Conservation (phyloP, 345 rosid species). For the Nasturtium officinale region DNA sequence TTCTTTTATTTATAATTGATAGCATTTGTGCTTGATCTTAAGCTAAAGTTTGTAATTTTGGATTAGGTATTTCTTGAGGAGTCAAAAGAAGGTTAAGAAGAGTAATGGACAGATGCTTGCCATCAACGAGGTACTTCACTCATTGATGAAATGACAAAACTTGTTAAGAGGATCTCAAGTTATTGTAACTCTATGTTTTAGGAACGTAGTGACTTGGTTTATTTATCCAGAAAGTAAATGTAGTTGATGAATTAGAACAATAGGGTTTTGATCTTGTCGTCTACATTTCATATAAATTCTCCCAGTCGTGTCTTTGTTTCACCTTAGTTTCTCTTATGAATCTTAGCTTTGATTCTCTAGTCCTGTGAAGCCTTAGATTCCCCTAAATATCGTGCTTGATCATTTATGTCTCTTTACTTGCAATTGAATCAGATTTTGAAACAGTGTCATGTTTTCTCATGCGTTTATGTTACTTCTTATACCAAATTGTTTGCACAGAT, state of each 20-base stretch:
- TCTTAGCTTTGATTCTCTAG: neutral
- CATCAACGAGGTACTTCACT: slow-evolving; percentile 52
- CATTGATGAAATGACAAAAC: neutral
- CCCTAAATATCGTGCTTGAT: neutral
- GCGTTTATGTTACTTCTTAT: neutral
- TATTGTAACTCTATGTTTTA: neutral
- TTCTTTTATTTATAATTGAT: neutral
- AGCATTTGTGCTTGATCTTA: neutral
- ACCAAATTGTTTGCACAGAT: slow-evolving; percentile 43
- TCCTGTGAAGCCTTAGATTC: neutral
- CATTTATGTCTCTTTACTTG: neutral
- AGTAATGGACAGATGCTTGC: slow-evolving; percentile 65
- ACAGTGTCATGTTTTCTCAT: neutral
- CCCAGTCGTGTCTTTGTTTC: neutral
- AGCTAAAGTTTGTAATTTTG: neutral
- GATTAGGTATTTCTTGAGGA: slow-evolving; percentile 58
- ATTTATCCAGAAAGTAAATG: neutral
- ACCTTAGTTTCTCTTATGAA: too few species aligned
- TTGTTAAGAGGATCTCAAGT: neutral
- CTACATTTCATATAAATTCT: neutral
- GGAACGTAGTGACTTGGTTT: neutral
- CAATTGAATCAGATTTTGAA: neutral
- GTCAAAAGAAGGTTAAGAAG: slow-evolving; percentile 62
- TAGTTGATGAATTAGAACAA: neutral
- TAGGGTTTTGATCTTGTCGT: neutral